Base-by-base conservation (phyloP, 1,284 basidiomycete species). In the Neonothopanus nambi region DNA sequence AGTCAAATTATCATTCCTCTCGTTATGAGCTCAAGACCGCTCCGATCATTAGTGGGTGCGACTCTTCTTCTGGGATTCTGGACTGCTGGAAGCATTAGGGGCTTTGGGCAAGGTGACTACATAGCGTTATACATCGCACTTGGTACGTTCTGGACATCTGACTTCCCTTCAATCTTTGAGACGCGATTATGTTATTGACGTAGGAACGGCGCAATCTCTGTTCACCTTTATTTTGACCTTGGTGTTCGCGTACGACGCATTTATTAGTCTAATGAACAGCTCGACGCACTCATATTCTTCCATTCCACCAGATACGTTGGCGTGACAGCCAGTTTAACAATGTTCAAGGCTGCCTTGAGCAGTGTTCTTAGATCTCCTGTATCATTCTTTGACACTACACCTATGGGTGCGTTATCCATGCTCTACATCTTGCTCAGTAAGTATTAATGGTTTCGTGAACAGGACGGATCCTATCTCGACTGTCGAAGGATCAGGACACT, bases 351-450 rank as follows among this genome's bases (percentile, higher is more conserved):
- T 23, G 74, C 78, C 28, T 69, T 78, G 51, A 68, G 57, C 33
- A 69, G 67, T 23, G 76, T 86, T n/a, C 67, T 83, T 21, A 67
- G 69, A 6, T 81, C 82, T 2, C 82, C 85, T 0, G 71, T 86
- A 55, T 70, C 76, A 8, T 87, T 84, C 68, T 87, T 87, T 63
- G 86, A 89, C 58, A 82, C 79, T 0, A 87, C 84, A 1, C 86
- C 87, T 0, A 72, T 82, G 33, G 86, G 85, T 55, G 68, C 73
- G 23, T 15, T 9, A 24, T 52, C 37, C 18, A 6, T 36, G 20
- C 23, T 28, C 20, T 40, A 30, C 23, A 30, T 13, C 23, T 7
- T 6, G 47, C 38, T 8, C 23, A 39, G 17, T 28, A 15, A 50
- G 9, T 30, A 20, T 6, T 23, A 8, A 28, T 60, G 35, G 18